Evolutionary conservation across 2,329 filamentous ascomycete species (phyloP).

Genomic region (Fusarium annulatum): DNA sequence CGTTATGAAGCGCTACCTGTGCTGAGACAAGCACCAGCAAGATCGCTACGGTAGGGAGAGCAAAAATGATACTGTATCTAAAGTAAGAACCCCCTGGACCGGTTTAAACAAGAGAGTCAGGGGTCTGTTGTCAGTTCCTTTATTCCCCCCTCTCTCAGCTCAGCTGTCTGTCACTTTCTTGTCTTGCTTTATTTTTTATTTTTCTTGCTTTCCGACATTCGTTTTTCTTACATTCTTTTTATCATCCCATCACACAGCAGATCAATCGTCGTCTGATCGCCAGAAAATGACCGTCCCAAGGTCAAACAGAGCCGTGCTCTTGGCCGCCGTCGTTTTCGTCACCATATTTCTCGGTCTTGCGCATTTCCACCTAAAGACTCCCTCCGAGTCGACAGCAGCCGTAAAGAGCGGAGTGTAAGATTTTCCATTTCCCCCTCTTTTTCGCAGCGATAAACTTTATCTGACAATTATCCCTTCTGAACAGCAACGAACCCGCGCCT

Average conservation of each 20-base stretch:
- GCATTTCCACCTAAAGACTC: constrained; percentile 25
- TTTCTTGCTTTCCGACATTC: background rate
- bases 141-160: constrained; percentile 10
- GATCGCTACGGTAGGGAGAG: constrained; percentile 15
- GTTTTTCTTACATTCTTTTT: background rate
- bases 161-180: background rate
- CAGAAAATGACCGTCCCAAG: constrained; percentile 21
- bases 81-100: background rate
- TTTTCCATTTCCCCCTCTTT: background rate
- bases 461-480: background rate
- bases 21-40: constrained; percentile 11
- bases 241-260: background rate
- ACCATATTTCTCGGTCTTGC: constrained; percentile 27
- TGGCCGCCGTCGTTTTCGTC: constrained; percentile 26
- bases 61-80: background rate
- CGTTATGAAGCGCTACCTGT: constrained; percentile 14
- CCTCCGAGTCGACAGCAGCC: constrained; percentile 2
- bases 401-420: constrained; percentile 15
- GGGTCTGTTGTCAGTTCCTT: constrained; percentile 2
- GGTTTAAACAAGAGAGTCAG: constrained; percentile 21
- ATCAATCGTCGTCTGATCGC: background rate
- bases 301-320: constrained; percentile 24
- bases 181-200: background rate
- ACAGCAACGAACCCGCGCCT: constrained; percentile 19
- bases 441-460: background rate